Evolutionary conservation across 2,329 filamentous ascomycete genomes (phyloP), one percentile per base, ranked within the genome.

Genomic region (Aspergillus carbonarius): DNA sequence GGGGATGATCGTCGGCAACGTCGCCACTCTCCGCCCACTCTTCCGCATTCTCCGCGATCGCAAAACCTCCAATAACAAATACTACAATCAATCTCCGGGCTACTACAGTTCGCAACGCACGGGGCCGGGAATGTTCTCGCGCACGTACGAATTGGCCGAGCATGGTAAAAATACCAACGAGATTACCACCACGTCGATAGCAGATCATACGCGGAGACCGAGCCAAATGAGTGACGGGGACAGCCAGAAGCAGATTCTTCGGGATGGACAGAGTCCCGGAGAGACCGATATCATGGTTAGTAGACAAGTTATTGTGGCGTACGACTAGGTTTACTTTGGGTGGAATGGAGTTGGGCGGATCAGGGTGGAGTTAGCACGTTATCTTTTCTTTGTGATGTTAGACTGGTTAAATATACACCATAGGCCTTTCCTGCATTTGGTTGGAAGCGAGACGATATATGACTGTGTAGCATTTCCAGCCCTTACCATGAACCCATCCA

Each of bases 1-100:
- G 17, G 81, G 81, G n/a, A 81, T 83, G 60, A 74, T 79, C 9
- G 79, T 81, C 10, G 80, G 79, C 3, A 81, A 78, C 5, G 70
- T 80, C 34, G 78, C 78, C 8, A 76, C 79, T 3, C 72, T 82
- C 1, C 78, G 80, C 0, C 79, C 79, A 1, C 67, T 82, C 6
- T 72, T 81, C 54, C 66, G 67, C 53, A 57, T 71, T 20, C 55
- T 68, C 7, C 55, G 62, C 39, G 60, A 67, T 23, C 35, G 57
- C 47, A 67, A 25, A 25, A 60, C n/a, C 23, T 68, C 53, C 35
- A 60, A 55, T 23, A 35, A 49, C 51, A 20, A 47, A 37, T 58
- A 57, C 35, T 52, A 53, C 49, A 27, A 44, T 34, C 55, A 60
- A 1, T 60, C 57, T 7, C 37, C n/a, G 20, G 51, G 51, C 4